These are phyloP conservation scores for Aureoboletus auriporus DNA, from an alignment of 768 basidiomycete genomes.

Conservation along the genomic window DNA sequence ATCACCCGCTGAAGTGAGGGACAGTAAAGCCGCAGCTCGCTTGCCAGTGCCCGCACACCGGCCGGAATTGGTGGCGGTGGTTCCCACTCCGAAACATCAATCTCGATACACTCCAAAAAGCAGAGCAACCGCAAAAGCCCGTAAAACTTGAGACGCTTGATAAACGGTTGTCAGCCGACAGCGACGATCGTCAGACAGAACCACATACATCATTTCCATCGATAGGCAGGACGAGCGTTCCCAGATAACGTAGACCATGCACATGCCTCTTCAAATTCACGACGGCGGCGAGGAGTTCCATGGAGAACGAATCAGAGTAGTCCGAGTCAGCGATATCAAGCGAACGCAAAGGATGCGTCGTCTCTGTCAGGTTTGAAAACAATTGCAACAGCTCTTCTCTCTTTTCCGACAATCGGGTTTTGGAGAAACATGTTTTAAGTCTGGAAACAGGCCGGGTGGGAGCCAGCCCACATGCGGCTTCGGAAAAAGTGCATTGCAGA, in stretches of 20 bases:
- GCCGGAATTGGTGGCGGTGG: slow-evolving; percentile 49
- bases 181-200: slow-evolving; percentile 12
- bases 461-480: slow-evolving; percentile 54
- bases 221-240: slow-evolving; percentile 61
- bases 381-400: slow-evolving; percentile 48
- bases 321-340: slow-evolving; percentile 61
- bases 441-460: slow-evolving; percentile 57
- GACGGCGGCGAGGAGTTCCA: slow-evolving; percentile 47
- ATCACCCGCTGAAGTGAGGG: slow-evolving; percentile 47
- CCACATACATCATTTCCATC: slow-evolving; percentile 29
- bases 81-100: slow-evolving; percentile 64
- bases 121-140: slow-evolving; percentile 52
- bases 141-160: slow-evolving; percentile 60
- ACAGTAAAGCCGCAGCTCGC: slow-evolving; percentile 59
- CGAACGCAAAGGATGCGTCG: slow-evolving; percentile 42
- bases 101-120: slow-evolving; percentile 50
- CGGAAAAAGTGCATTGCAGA: slow-evolving; percentile 65
- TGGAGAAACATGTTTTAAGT: slow-evolving; percentile 68
- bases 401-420: slow-evolving; percentile 45
- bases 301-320: slow-evolving; percentile 51
- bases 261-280: slow-evolving; percentile 33
- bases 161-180: slow-evolving; percentile 4
- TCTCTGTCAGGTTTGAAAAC: slow-evolving; percentile 42
- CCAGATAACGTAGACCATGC: slow-evolving; percentile 51
- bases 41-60: slow-evolving; percentile 55